These are phyloP conservation scores for Brasilioporus rufonigricans DNA, from an alignment of 768 basidiomycete genomes.

Conservation along the genomic window DNA sequence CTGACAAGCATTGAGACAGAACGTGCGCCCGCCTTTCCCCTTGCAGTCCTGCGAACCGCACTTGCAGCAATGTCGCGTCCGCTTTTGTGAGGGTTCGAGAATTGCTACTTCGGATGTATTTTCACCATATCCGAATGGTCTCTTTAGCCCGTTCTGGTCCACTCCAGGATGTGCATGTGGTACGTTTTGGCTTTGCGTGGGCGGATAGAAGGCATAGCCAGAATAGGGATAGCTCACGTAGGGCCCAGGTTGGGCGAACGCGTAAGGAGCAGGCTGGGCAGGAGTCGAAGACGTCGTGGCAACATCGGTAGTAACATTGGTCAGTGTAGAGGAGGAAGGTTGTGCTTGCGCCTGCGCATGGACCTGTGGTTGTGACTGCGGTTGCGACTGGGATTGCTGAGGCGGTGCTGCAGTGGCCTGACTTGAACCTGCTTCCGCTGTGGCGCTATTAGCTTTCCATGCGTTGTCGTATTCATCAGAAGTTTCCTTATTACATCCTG, in stretches of 20 bases:
- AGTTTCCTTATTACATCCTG: conserved; percentile 34
- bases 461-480: conserved; percentile 56
- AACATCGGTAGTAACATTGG: conserved; percentile 18
- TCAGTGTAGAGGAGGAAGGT: conserved; percentile 20
- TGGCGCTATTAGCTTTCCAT: conserved; percentile 59
- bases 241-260: conserved; percentile 30
- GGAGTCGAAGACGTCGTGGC: conserved; percentile 17
- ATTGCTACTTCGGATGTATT: conserved; percentile 27
- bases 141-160: conserved; percentile 29
- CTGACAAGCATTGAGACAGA: conserved; percentile 73
- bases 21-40: conserved; percentile 74
- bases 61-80: conserved; percentile 80
- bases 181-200: conserved; percentile 20
- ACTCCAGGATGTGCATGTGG: conserved; percentile 24
- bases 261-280: conserved; percentile 29
- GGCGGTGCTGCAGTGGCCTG: conserved; percentile 16
- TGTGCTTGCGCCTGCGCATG: conserved; percentile 20
- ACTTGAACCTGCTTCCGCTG: conserved; percentile 31
- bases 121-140: conserved; percentile 29
- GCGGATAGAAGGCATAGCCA: conserved; percentile 32
- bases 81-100: conserved; percentile 46
- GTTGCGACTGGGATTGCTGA: conserved; percentile 25
- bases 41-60: conserved; percentile 81
- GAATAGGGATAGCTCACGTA: conserved; percentile 39
- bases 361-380: conserved; percentile 10